Percentiles rank a stretch among this genome's conserved stretches.
Evolutionary conservation across 192 early-diverging fungal genomes (phyloP).

Genomic region (Pilaira anomala): DNA sequence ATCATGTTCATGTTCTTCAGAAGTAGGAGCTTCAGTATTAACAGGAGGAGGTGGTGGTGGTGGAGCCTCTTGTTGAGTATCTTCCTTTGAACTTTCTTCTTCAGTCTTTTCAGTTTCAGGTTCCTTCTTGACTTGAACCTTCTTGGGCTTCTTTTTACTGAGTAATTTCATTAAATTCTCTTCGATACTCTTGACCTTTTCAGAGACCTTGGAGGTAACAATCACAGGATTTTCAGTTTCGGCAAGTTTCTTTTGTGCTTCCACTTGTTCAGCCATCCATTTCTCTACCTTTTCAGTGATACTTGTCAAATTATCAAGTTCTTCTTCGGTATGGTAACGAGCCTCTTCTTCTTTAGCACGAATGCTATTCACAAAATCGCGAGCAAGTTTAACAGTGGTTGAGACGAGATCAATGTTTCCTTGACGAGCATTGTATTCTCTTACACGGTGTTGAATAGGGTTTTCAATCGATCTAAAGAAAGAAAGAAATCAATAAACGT

Average conservation of each 20-base stretch:
- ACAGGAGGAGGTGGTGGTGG: too few species aligned
- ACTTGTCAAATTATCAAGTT: constrained; percentile 49
- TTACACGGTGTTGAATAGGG: constrained; percentile 44
- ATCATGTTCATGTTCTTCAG: too few species aligned
- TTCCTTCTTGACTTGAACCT: constrained; percentile 19
- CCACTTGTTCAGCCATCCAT: constrained; percentile 65
- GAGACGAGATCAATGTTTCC: constrained; percentile 40
- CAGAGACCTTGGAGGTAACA: constrained; percentile 50
- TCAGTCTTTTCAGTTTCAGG: constrained; percentile 28
- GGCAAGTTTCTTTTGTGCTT: constrained; percentile 55
- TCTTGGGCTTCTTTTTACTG: constrained; percentile 58
- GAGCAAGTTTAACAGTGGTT: constrained; percentile 33
- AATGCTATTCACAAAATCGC: constrained; percentile 44
- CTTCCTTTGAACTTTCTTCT: neutral
- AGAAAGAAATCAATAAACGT: neutral
- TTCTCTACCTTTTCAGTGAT: constrained; percentile 51
- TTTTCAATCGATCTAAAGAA: constrained; percentile 42
- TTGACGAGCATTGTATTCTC: constrained; percentile 44
- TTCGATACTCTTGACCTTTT: constrained; percentile 48
- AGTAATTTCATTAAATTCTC: constrained; percentile 51
- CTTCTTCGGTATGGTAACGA: constrained; percentile 53
- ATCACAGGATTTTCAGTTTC: constrained; percentile 66
- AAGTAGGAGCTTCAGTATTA: too few species aligned
- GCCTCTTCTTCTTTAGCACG: constrained; percentile 46
- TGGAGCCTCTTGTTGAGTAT: neutral